Conservation (phyloP, 1,284 basidiomycete species). For the Puccinia novopanici region DNA sequence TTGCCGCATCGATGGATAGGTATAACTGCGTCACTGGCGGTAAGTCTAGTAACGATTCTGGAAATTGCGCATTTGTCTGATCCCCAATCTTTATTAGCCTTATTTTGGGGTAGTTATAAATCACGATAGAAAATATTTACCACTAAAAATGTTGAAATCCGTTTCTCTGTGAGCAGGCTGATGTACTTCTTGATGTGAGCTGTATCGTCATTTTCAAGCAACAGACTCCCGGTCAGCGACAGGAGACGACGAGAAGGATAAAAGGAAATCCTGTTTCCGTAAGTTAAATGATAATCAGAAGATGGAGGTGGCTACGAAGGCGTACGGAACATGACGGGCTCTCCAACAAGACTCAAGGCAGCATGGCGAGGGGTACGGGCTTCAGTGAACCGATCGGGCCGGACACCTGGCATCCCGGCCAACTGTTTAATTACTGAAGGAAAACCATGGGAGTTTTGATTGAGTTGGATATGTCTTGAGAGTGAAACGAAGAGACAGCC, state of each 20-base stretch:
- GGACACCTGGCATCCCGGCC: slow-evolving; percentile 49
- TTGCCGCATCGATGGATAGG: slow-evolving; percentile 51
- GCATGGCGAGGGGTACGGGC: slow-evolving; percentile 51
- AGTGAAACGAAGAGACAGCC: neutral
- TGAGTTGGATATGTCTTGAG: neutral
- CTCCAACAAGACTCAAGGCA: slow-evolving; percentile 51
- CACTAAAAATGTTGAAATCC: slow-evolving; percentile 50
- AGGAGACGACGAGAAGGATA: neutral
- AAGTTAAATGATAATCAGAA: neutral
- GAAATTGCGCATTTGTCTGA: slow-evolving; percentile 52
- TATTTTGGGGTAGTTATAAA: neutral
- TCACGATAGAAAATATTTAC: neutral
- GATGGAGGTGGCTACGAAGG: neutral
- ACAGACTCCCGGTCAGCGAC: neutral
- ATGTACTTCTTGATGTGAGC: slow-evolving; percentile 52
- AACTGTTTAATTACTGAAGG: slow-evolving; percentile 51
- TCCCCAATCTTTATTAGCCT: neutral
- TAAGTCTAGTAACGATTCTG: slow-evolving; percentile 44
- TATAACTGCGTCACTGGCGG: slow-evolving; percentile 52
- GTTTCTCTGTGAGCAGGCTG: slow-evolving; percentile 47
- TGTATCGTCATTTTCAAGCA: slow-evolving; percentile 3
- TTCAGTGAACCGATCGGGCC: slow-evolving; percentile 47
- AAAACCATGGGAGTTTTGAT: neutral
- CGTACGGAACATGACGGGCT: slow-evolving; percentile 51
- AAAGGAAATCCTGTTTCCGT: neutral